Percentiles rank a stretch among this genome's conserved stretches.
Evolutionary conservation across 1,284 basidiomycete genomes (phyloP).

Genomic region (Austropuccinia psidii): DNA sequence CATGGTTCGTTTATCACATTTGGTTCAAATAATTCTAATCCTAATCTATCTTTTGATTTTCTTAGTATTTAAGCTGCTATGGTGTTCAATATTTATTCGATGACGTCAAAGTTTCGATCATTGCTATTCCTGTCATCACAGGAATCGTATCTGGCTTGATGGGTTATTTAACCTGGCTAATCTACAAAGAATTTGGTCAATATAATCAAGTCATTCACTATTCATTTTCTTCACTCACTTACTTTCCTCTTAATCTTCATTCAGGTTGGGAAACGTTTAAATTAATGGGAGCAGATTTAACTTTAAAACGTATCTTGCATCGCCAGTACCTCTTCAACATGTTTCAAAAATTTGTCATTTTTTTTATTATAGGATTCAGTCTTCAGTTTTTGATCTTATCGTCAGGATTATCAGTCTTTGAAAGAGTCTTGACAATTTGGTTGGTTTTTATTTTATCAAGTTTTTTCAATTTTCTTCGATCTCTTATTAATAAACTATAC

Average conservation of each 20-base stretch:
- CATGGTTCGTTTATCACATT: slow-evolving; percentile 4
- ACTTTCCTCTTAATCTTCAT: background rate
- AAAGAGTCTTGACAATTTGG: slow-evolving; percentile 17
- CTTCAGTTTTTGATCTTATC: slow-evolving; percentile 23
- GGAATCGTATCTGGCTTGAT: slow-evolving; percentile 8
- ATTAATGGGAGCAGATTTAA: slow-evolving; percentile 24
- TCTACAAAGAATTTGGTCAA: slow-evolving; percentile 31
- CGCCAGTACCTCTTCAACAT: slow-evolving; percentile 30
- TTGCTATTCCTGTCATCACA: slow-evolving; percentile 20
- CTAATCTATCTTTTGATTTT: background rate
- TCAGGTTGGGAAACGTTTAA: slow-evolving; percentile 35
- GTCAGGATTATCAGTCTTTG: background rate
- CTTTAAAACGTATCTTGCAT: slow-evolving; percentile 8
- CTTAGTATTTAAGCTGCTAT: slow-evolving; percentile 30
- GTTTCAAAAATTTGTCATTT: slow-evolving; percentile 34
- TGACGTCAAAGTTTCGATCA: slow-evolving; percentile 12
- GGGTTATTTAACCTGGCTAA: slow-evolving; percentile 25
- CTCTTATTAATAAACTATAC: background rate
- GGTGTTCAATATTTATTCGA: slow-evolving; percentile 27
- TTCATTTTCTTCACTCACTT: background rate
- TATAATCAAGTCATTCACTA: background rate
- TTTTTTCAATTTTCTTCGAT: background rate
- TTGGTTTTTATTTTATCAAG: background rate
- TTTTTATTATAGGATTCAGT: slow-evolving; percentile 32
- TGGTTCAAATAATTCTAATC: background rate